Conservation (phyloP, 2,329 filamentous ascomycete genomes). For the Colletotrichum sidae region DNA sequence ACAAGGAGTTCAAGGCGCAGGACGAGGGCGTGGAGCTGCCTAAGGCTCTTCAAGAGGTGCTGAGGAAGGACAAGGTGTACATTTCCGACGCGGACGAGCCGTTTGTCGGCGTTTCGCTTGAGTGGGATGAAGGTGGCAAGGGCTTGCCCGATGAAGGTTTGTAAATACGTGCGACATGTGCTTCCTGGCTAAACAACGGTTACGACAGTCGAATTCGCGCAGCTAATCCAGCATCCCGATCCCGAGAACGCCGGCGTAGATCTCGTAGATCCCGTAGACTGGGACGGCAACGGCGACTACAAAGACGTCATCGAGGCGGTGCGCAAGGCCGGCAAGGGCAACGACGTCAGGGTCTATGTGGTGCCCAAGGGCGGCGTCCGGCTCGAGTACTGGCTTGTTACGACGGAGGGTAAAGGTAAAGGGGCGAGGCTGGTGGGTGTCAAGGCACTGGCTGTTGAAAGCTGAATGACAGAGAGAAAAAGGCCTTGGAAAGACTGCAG, state of each 20-base stretch:
- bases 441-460: conserved; percentile 83
- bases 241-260: conserved; percentile 68
- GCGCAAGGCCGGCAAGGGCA: conserved; percentile 69
- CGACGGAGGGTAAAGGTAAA: conserved; percentile 66
- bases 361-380: conserved; percentile 72
- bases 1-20: conserved; percentile 60
- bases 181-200: not conserved
- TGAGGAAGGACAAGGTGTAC: conserved; percentile 73
- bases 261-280: conserved; percentile 76
- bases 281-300: conserved; percentile 81
- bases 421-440: conserved; percentile 77
- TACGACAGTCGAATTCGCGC: conserved; percentile 67
- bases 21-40: conserved; percentile 72
- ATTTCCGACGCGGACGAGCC: conserved; percentile 87
- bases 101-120: conserved; percentile 81
- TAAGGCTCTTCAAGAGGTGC: conserved; percentile 61
- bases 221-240: conserved; percentile 70
- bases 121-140: conserved; percentile 64
- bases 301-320: conserved; percentile 76
- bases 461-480: conserved; percentile 47
- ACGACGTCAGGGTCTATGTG: conserved; percentile 80
- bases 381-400: conserved; percentile 84
- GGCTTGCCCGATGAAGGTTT: conserved; percentile 72
- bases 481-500: no score
- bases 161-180: conserved; percentile 41